Evolutionary conservation across 2,329 filamentous ascomycete species (phyloP).

Genomic region (Furcasterigmium sp.): DNA sequence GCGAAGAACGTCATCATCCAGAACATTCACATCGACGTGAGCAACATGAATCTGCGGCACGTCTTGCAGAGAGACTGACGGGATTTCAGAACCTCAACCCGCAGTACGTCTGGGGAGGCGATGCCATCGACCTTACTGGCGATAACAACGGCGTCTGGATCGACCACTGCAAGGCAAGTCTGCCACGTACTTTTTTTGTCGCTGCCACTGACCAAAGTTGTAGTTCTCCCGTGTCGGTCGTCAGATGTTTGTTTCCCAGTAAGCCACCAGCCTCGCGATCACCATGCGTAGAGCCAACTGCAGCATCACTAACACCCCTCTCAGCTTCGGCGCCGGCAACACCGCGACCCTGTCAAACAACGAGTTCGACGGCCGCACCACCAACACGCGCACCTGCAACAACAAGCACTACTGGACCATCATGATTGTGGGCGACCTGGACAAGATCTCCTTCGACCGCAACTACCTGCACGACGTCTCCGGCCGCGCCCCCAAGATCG

Average conservation of each 20-base stretch:
- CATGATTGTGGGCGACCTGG: constrained; percentile 31
- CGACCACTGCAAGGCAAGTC: constrained; percentile 27
- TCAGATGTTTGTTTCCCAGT: constrained; percentile 28
- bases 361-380: constrained; percentile 36
- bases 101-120: constrained; percentile 29
- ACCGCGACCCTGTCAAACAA: constrained; percentile 40
- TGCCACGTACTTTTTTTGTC: too few relatives aligned
- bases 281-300: constrained; percentile 14
- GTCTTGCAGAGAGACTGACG: constrained; percentile 32
- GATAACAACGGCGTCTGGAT: constrained; percentile 25
- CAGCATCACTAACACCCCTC: not conserved
- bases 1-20: constrained; percentile 37
- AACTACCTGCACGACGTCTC: constrained; percentile 40
- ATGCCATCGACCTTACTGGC: constrained; percentile 25
- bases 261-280: constrained; percentile 21
- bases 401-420: constrained; percentile 41
- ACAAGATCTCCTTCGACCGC: constrained; percentile 33
- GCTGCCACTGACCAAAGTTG: too few relatives aligned
- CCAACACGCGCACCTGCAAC: constrained; percentile 36
- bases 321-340: constrained; percentile 8
- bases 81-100: constrained; percentile 34
- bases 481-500: constrained; percentile 37
- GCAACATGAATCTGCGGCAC: too few relatives aligned
- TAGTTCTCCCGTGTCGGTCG: constrained; percentile 32
- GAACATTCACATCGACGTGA: constrained; percentile 20